Evolutionary conservation across 352 stramenopile genomes (phyloP).

Genomic region (Globisporangium paddicum): DNA sequence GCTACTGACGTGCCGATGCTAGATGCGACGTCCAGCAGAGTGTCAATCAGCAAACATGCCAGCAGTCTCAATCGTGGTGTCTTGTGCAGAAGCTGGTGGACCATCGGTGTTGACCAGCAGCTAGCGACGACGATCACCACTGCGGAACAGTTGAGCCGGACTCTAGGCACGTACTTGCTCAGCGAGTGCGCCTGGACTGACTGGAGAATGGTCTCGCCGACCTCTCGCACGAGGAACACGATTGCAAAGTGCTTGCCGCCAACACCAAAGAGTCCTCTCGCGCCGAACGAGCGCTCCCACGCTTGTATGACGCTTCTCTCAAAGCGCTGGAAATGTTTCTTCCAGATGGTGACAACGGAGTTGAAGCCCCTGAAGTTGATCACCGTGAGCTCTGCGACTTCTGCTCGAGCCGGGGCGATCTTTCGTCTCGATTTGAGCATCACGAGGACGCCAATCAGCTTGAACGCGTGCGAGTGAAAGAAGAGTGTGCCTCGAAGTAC

Average conservation of each 20-base stretch:
- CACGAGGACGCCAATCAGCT: background rate
- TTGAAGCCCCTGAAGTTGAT: too few species aligned
- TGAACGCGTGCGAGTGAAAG: too few species aligned
- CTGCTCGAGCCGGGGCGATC: background rate
- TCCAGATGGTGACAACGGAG: too few species aligned
- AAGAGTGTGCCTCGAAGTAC: too few species aligned
- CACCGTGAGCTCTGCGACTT: background rate
- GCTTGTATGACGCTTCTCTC: background rate
- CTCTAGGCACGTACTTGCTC: constrained; percentile 1
- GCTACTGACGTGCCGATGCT: background rate
- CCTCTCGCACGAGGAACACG: background rate
- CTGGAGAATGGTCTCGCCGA: background rate
- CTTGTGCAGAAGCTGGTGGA: background rate
- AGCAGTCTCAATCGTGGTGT: background rate
- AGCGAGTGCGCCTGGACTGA: background rate
- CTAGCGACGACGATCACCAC: background rate
- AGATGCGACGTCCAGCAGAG: background rate
- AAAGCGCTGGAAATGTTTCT: background rate
- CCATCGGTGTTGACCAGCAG: background rate
- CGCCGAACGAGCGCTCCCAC: background rate
- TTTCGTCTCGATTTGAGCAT: background rate
- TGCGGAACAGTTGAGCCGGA: background rate
- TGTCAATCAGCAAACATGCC: background rate
- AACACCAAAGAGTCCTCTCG: background rate
- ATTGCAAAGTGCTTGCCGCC: background rate